phyloP scores from a whole-genome alignment of 2,329 filamentous ascomycete genomes.

The Balansia obtecta region DNA sequence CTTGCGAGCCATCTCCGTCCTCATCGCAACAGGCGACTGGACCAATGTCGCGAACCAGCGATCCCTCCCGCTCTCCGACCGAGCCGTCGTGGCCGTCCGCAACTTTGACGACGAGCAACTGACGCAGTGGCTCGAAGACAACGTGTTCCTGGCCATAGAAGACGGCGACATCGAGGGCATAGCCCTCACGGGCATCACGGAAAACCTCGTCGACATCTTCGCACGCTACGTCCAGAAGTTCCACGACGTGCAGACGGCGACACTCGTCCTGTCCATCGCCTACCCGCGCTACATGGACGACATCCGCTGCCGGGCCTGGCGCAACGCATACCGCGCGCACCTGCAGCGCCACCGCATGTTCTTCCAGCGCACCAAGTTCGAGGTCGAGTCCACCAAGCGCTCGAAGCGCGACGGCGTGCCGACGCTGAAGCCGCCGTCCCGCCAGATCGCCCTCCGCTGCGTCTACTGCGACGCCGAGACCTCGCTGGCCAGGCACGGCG shows the following conservation, averaged over 20 bases:
- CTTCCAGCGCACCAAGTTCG: slow-evolving; percentile 64
- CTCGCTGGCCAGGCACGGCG: slow-evolving; percentile 30
- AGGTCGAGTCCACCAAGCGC: slow-evolving; percentile 61
- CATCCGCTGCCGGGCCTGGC: slow-evolving; percentile 62
- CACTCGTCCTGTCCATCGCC: slow-evolving; percentile 61
- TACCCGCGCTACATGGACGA: slow-evolving; percentile 68
- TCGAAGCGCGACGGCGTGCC: slow-evolving; percentile 51
- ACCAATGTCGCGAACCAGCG: slow-evolving; percentile 57
- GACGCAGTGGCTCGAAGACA: slow-evolving; percentile 54
- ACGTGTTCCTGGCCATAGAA: slow-evolving; percentile 46
- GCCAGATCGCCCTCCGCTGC: slow-evolving; percentile 65
- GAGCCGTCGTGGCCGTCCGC: slow-evolving; percentile 59
- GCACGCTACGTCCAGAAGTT: slow-evolving; percentile 65
- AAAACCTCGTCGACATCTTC: slow-evolving; percentile 60
- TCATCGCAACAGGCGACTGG: slow-evolving; percentile 70
- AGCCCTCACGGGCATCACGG: slow-evolving; percentile 64
- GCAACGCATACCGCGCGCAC: slow-evolving; percentile 57
- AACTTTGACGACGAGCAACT: slow-evolving; percentile 51
- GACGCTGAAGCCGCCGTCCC: slow-evolving; percentile 50
- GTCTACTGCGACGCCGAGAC: slow-evolving; percentile 59
- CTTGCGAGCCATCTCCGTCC: slow-evolving; percentile 64
- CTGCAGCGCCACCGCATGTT: slow-evolving; percentile 62
- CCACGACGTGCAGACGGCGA: slow-evolving; percentile 67
- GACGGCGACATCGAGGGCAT: slow-evolving; percentile 67
- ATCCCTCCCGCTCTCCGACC: slow-evolving; percentile 62